Evolutionary conservation across 345 rosid genomes (phyloP).

Genomic region (Euphorbia lathyris): DNA sequence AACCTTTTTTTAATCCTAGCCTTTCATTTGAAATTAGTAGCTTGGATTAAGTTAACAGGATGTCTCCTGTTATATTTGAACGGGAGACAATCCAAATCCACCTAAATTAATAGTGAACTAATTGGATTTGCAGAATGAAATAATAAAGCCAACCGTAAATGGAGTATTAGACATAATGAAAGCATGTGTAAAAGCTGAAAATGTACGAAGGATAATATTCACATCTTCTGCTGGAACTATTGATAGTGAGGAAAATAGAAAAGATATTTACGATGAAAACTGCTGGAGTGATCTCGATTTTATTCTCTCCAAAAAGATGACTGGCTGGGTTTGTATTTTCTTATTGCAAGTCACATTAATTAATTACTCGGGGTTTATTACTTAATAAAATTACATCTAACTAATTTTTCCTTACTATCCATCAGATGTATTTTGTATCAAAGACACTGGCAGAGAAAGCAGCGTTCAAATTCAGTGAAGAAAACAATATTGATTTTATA

Average conservation of each 20-base stretch:
- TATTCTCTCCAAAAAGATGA: constrained; percentile 57
- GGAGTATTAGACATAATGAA: constrained; percentile 73
- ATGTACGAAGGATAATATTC: constrained; percentile 58
- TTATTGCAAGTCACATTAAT: no score
- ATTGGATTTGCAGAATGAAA: constrained; percentile 76
- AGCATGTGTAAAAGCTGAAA: constrained; percentile 69
- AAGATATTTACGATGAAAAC: constrained; percentile 53
- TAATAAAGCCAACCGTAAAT: constrained; percentile 77
- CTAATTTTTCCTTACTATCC: no score
- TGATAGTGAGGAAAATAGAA: constrained; percentile 53
- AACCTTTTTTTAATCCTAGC: no score
- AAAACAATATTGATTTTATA: constrained; percentile 65
- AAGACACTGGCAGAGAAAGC: constrained; percentile 86
- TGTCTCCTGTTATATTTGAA: no score
- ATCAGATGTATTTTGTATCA: constrained; percentile 89
- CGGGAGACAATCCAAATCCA: no score
- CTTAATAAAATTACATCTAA: no score
- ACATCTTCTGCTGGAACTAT: constrained; percentile 96
- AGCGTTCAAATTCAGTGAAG: constrained; percentile 74
- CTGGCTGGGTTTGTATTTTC: constrained; percentile 91
- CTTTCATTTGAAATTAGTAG: no score
- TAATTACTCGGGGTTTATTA: no score
- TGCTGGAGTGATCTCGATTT: constrained; percentile 83
- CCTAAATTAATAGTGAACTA: no score
- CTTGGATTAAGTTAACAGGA: no score